Evolutionary conservation across 306 rosid genomes (phyloP), one percentile per base, ranked within the genome.

Genomic region (Geum urbanum): DNA sequence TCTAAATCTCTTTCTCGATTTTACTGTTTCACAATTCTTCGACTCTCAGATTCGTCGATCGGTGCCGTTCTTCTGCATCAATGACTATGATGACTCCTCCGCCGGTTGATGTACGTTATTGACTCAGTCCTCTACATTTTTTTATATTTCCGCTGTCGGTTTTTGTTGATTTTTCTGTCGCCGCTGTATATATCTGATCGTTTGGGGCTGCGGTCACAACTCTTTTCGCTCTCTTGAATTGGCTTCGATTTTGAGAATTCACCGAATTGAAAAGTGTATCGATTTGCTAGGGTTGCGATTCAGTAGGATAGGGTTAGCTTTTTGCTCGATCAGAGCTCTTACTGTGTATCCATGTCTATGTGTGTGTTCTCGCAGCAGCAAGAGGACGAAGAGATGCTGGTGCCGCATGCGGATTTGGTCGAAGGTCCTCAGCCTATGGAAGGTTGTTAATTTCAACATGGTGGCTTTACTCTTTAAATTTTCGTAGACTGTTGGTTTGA

Each of bases 361-460:
- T 32, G 2, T 32, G 37, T 32, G 37, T 32, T 32, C 70, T 71
- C 48, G 79, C 82, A 85, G 84, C 88, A 81, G 84, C 89, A 82
- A 77, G 86, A 79, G 50, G 89, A 82, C 62, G 89, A 82, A 67
- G 86, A 77, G 78, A 82, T 85, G 86, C 84, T 85, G n/a, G 86
- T 85, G 73, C 89, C 86, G 58, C 84, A 74, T 59, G 72, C 86
- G 47, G 89, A 85, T 82, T 54, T 75, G 68, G 83, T 79, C 55
- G 86, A 85, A 65, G 86, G 86, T 49, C 89, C 86, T 74, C 86
- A 79, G 74, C 89, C 89, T 43, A 85, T 85, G 89, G 89, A 85
- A 85, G 89, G 89, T 85, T 75, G 60, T 3, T 11, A 5, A 4
- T 48, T 64, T 16, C 45, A 41, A 22, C n/a, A 13, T 60, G 61